phyloP scores from a whole-genome alignment of 148 eudicot species.

The Camellia japonica region DNA sequence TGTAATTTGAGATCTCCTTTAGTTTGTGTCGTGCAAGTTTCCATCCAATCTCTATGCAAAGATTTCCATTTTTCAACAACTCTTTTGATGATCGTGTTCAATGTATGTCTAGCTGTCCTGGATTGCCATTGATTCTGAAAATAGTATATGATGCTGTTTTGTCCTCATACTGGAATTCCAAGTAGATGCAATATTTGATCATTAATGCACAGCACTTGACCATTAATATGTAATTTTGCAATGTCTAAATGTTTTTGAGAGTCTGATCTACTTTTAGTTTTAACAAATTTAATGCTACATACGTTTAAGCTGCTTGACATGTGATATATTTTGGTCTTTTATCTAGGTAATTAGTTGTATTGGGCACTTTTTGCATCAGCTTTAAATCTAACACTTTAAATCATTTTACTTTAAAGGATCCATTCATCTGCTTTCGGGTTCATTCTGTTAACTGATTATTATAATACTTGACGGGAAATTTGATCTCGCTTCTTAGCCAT shows the following conservation, averaged over 20 bases:
- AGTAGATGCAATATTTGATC: not conserved
- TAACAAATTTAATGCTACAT: slow-evolving; percentile 3
- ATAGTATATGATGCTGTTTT: not conserved
- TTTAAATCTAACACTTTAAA: not conserved
- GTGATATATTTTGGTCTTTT: not conserved
- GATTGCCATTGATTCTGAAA: not conserved
- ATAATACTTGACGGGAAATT: not conserved
- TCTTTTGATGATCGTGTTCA: not conserved
- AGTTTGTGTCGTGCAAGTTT: not conserved
- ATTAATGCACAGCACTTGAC: not conserved
- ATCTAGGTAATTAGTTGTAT: not conserved
- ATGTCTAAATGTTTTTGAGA: not conserved
- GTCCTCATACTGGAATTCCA: not conserved
- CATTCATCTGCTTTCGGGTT: not conserved
- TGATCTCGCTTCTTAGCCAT: not conserved
- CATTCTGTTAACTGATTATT: not conserved
- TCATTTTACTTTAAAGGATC: not conserved
- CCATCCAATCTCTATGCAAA: not conserved
- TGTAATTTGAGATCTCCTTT: not conserved
- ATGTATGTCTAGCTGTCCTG: not conserved
- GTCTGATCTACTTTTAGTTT: not conserved
- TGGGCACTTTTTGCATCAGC: not conserved
- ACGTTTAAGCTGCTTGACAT: not conserved
- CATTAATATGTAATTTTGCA: not conserved
- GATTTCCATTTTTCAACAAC: not conserved